A percentile compares a stretch with the other conserved stretches of the same genome.
These are phyloP conservation scores for Podila epigama DNA, from an alignment of 192 early-diverging fungal species.

Conservation along the genomic window DNA sequence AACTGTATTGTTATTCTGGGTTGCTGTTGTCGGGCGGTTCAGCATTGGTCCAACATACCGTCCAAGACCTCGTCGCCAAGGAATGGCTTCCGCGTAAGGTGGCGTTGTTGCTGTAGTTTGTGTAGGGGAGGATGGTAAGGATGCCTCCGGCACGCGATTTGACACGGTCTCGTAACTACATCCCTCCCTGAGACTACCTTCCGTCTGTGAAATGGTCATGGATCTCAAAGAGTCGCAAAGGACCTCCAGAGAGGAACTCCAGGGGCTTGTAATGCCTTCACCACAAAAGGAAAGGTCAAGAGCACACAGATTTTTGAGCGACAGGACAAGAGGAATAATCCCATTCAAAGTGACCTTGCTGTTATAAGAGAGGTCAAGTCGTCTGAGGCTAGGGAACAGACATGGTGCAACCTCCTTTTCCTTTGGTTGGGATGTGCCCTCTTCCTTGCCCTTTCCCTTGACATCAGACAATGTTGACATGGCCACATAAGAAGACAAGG, in stretches of 20 bases:
- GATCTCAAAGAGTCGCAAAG: constrained; percentile 7
- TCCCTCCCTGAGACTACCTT: too few relatives aligned
- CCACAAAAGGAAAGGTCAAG: constrained; percentile 43
- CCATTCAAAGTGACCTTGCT: constrained; percentile 30
- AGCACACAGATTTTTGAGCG: constrained; percentile 32
- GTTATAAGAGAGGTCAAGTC: constrained; percentile 43
- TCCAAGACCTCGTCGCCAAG: constrained; percentile 12
- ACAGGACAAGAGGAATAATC: constrained; percentile 38
- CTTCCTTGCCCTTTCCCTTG: background rate
- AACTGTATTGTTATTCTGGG: background rate
- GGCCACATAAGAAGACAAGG: background rate
- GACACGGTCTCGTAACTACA: too few relatives aligned
- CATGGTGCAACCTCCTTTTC: background rate
- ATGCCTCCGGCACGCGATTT: background rate
- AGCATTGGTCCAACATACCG: constrained; percentile 19
- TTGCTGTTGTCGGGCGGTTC: background rate
- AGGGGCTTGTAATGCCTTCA: constrained; percentile 29
- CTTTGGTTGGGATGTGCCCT: too few relatives aligned
- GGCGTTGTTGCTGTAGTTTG: background rate
- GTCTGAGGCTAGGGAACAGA: constrained; percentile 27
- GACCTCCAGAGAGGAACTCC: constrained; percentile 13
- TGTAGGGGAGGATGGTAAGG: background rate
- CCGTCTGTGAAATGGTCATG: background rate
- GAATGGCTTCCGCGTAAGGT: too few relatives aligned
- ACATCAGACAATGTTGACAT: constrained; percentile 13